Conservation (phyloP, 129 eudicot species). For the Centrapalus pauciflorus region DNA sequence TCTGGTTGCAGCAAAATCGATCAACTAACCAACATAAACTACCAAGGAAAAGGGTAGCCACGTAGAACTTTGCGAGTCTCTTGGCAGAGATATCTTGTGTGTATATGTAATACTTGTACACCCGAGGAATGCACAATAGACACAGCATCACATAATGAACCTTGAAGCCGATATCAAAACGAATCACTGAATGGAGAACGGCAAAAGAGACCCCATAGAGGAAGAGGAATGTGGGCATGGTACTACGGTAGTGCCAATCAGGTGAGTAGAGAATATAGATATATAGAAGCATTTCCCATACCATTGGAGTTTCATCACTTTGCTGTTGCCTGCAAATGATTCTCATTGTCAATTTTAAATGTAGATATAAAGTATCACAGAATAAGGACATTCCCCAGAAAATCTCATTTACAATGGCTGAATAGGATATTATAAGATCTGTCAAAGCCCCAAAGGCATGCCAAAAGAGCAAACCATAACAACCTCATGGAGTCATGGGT, state of each 20-base stretch:
- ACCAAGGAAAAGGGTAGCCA: constrained; percentile 50
- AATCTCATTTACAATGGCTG: no score
- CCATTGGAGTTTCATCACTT: constrained; percentile 53
- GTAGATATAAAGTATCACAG: no score
- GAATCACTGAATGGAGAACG: constrained; percentile 39
- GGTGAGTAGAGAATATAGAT: constrained; percentile 62
- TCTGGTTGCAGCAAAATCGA: constrained; percentile 48
- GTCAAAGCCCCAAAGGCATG: background rate
- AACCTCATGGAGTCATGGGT: no score
- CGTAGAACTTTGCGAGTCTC: constrained; percentile 67
- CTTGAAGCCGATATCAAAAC: constrained; percentile 41
- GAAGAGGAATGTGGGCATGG: constrained; percentile 60
- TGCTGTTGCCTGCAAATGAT: constrained; percentile 46
- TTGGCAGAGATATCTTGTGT: constrained; percentile 55
- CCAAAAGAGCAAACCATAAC: background rate
- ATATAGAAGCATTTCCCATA: constrained; percentile 67
- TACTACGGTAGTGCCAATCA: constrained; percentile 59
- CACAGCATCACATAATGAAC: constrained; percentile 39
- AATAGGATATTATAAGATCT: background rate
- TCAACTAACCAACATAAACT: constrained; percentile 70
- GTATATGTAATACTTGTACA: constrained; percentile 46
- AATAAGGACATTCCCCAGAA: no score
- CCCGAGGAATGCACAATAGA: constrained; percentile 47
- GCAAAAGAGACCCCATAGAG: constrained; percentile 49
- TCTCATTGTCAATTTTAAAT: background rate